Evolutionary conservation across 306 rosid genomes (phyloP).

Genomic region (Luffa aegyptiaca): DNA sequence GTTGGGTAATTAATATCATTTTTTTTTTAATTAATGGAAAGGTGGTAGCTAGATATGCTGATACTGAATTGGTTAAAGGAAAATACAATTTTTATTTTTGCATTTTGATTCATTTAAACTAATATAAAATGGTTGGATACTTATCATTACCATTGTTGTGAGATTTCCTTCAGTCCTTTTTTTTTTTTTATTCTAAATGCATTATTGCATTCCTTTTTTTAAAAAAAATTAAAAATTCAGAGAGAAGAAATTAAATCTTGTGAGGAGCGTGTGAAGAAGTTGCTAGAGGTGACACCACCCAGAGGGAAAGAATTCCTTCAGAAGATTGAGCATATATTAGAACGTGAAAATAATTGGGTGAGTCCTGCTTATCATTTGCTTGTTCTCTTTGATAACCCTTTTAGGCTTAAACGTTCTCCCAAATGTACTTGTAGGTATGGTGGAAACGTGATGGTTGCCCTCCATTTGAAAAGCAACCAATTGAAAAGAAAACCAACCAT

Average conservation of each 20-base stretch:
- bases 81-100: neutral
- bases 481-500: constrained; percentile 52
- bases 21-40: neutral
- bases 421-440: constrained; percentile 57
- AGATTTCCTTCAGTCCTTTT: neutral
- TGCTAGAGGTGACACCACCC: constrained; percentile 86
- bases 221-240: constrained; percentile 24
- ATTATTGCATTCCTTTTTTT: neutral
- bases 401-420: neutral
- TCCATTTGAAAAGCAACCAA: constrained; percentile 76
- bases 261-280: constrained; percentile 75
- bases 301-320: constrained; percentile 65
- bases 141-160: neutral
- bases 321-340: constrained; percentile 83
- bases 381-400: neutral
- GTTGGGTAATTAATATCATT: neutral
- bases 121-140: neutral
- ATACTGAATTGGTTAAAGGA: neutral
- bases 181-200: neutral
- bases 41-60: neutral
- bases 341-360: constrained; percentile 96
- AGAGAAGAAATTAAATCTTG: constrained; percentile 81
- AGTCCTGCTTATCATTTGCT: constrained; percentile 19
- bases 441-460: constrained; percentile 99
- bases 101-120: neutral